Conservation (phyloP, 257 asterid species). For the Linderniella brevidens region DNA sequence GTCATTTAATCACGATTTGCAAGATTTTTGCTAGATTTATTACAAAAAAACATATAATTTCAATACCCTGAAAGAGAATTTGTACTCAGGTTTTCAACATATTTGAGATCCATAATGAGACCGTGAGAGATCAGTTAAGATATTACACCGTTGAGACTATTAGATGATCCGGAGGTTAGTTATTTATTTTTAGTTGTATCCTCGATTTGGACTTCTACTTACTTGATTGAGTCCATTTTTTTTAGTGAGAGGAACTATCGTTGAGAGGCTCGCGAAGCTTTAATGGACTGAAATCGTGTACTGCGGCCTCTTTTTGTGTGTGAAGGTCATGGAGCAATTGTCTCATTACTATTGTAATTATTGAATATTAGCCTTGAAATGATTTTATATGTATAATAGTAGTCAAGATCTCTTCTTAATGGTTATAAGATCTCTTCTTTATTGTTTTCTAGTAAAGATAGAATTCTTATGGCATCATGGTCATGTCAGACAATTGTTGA, state of each 20-base stretch:
- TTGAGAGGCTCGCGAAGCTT: constrained; percentile 58
- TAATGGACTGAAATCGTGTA: constrained; percentile 54
- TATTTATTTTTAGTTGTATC: background rate
- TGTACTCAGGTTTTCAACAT: constrained; percentile 61
- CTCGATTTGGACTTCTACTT: constrained; percentile 1
- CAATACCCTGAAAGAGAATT: constrained; percentile 76
- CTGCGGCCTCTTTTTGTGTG: constrained; percentile 53
- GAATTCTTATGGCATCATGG: constrained; percentile 5
- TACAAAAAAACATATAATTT: constrained; percentile 5
- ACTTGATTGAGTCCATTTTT: background rate
- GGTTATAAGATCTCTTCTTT: background rate
- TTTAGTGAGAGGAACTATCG: constrained; percentile 52
- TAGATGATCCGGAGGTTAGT: constrained; percentile 78
- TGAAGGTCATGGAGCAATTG: constrained; percentile 29
- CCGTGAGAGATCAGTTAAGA: constrained; percentile 57
- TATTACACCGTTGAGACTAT: constrained; percentile 39
- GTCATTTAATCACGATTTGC: background rate
- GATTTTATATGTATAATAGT: no score
- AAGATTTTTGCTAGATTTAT: constrained; percentile 6
- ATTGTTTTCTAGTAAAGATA: constrained; percentile 16
- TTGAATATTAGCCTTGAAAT: background rate
- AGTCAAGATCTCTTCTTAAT: constrained; percentile 50
- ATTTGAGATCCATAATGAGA: constrained; percentile 72
- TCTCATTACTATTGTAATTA: background rate
- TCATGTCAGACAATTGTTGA: no score